Base-by-base conservation (phyloP, 1,139 yeast species). In the Groenewaldozyma auringiensis region DNA sequence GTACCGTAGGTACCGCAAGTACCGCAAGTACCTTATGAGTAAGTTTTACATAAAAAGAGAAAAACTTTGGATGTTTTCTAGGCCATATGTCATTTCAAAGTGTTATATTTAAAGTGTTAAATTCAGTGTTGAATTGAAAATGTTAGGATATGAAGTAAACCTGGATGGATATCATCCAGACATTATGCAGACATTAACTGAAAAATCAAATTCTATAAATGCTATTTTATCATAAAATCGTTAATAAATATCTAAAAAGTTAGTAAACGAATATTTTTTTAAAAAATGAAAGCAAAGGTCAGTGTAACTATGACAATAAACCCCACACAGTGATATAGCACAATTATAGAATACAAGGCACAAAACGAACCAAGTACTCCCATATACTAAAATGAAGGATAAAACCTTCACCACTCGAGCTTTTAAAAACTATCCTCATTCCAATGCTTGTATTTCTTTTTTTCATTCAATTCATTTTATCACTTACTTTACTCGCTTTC, bases 251-350 rank as follows among this genome's bases (percentile, higher is more conserved):
- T n/a, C n/a, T n/a, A n/a, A n/a, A n/a, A n/a, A n/a, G n/a, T n/a
- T n/a, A n/a, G n/a, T n/a, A n/a, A n/a, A n/a, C n/a, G n/a, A n/a
- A n/a, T n/a, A n/a, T n/a, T 49, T 25, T 25, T 14, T 18, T 18
- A 20, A 18, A 8, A 35, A 35, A 18, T 13, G 20, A 35, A 35
- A 35, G 16, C 21, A 17, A 16, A 49, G 56, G 64, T 73, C 78
- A 74, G 78, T 73, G 78, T 74, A 74, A 74, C 78, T 74, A 74
- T 74, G 78, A 74, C 78, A 65, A 47, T 59, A 65, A 54, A 59
- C 49, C 67, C 50, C 58, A 71, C 76, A 72, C 63, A 47, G 70
- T 74, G 65, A 61, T 62, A 52, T 54, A 55, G 50, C 42, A 44
- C 20, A 13, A 4, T 39, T 37, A 21, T 37, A 11, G 11, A 25